Conservation (phyloP, 2,329 filamentous ascomycete species). For the Fusarium anthophilum region DNA sequence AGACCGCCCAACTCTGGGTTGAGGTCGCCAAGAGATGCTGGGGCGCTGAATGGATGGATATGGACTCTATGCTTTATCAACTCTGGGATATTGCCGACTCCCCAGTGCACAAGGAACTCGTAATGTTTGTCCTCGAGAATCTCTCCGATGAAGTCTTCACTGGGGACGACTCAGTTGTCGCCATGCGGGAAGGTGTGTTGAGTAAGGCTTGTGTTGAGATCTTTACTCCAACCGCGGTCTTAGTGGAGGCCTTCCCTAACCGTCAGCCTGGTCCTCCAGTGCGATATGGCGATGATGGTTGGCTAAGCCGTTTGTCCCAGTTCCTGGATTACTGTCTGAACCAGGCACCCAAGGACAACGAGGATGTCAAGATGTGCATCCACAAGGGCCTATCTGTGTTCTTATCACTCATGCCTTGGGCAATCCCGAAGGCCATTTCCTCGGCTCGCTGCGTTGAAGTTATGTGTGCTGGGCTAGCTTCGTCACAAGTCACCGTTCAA, state of each 20-base stretch:
- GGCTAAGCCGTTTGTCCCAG: constrained; percentile 80
- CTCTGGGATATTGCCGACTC: constrained; percentile 80
- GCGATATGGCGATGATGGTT: constrained; percentile 83
- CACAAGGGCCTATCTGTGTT: constrained; percentile 81
- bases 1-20: constrained; percentile 93
- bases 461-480: constrained; percentile 76
- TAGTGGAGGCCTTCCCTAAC: constrained; percentile 79
- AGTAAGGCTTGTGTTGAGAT: constrained; percentile 94
- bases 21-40: constrained; percentile 93
- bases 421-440: constrained; percentile 82
- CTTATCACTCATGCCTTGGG: constrained; percentile 84
- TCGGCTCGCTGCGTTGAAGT: constrained; percentile 75
- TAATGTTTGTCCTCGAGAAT: constrained; percentile 87
- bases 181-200: constrained; percentile 82
- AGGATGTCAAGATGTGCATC: constrained; percentile 74
- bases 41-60: constrained; percentile 92
- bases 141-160: constrained; percentile 95
- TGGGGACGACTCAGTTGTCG: constrained; percentile 86
- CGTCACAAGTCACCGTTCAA: constrained; percentile 75
- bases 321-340: constrained; percentile 79
- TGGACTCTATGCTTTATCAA: constrained; percentile 84
- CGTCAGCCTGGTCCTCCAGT: constrained; percentile 74
- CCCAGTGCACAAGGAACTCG: constrained; percentile 79
- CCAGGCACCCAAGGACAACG: constrained; percentile 70
- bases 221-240: constrained; percentile 81